Evolutionary conservation across 176 grass and related monocot genomes (phyloP).

Genomic region (Lolium rigidum): DNA sequence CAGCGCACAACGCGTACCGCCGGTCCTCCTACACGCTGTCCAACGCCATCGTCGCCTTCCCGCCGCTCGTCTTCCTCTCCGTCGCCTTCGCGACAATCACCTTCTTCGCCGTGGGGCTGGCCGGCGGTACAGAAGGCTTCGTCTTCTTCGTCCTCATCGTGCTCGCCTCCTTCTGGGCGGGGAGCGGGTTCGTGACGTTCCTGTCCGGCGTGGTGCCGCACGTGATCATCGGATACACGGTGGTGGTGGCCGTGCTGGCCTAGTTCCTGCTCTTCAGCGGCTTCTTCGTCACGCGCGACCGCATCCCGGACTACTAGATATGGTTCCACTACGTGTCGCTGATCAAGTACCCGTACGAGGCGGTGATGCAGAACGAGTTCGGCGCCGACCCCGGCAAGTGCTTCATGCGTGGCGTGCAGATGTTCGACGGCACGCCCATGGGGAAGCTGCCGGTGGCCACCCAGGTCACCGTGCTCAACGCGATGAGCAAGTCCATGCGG

Average conservation of each 20-base stretch:
- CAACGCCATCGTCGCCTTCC: constrained; percentile 69
- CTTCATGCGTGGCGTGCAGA: constrained; percentile 75
- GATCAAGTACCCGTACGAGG: constrained; percentile 91
- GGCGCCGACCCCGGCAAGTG: constrained; percentile 58
- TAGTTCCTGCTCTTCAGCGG: constrained; percentile 86
- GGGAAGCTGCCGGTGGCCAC: constrained; percentile 44
- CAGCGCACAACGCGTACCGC: constrained; percentile 77
- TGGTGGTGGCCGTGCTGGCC: constrained; percentile 55
- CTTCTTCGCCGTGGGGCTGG: constrained; percentile 73
- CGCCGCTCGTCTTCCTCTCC: constrained; percentile 66
- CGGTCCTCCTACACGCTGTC: constrained; percentile 77
- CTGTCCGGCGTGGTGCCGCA: constrained; percentile 67
- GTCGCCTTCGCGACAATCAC: constrained; percentile 63
- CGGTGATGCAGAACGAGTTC: constrained; percentile 90
- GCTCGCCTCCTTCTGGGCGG: constrained; percentile 76
- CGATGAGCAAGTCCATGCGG: constrained; percentile 60
- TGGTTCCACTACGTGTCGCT: constrained; percentile 91
- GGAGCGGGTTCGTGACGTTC: constrained; percentile 82
- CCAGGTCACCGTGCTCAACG: constrained; percentile 57
- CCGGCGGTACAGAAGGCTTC: constrained; percentile 59
- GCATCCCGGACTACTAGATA: constrained; percentile 75
- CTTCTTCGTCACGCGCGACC: constrained; percentile 69
- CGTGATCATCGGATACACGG: constrained; percentile 75
- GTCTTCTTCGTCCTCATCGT: constrained; percentile 65
- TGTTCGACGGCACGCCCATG: constrained; percentile 82